Evolutionary conservation across 2,329 filamentous ascomycete species (phyloP), one percentile per base, ranked within the genome.

Genomic region (Penicillium sp.): DNA sequence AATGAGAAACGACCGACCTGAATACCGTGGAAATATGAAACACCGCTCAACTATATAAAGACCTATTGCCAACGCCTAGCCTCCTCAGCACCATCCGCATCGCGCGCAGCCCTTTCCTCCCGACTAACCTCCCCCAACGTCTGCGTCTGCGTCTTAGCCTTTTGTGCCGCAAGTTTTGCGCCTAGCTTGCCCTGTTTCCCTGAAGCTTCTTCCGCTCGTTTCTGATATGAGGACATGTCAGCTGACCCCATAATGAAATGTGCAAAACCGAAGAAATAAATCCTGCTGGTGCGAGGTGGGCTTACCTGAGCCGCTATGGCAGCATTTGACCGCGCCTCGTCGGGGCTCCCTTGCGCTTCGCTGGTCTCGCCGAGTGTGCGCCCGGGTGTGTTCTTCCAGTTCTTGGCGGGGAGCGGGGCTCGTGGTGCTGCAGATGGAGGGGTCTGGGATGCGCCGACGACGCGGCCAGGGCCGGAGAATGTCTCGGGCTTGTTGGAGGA

Each of bases 281-380:
- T 16, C 3, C n/a, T 3, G 28, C n/a, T 16, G 8, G 14, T 14
- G 14, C 11, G 18, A 7, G 5, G n/a, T 22, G 34, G n/a, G 11
- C 81, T 64, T 68, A 94, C 89, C 83, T 94, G 87, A 50, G 90
- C 90, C 42, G 89, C 90, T 55, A 81, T 79, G 0, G 88, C 89
- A 3, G 90, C 90, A 50, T 82, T 86, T 45, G 75, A 77, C 48
- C 84, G 77, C 27, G 88, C 84, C 64, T 90, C 84, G 16, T 59
- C 57, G 23, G 35, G n/a, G 18, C 48, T 38, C 14, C 53, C 42
- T 44, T 55, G 41, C 42, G 40, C 39, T 6, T 48, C 50, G 11
- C 63, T 62, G n/a, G 65, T 62, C 35, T 77, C 77, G 16, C 86
- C 87, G 34, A 93, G 69, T 2, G 83, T 85, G 51, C 86, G 77